Percentiles rank a stretch among this genome's conserved stretches.
phyloP scores from a whole-genome alignment of 106 monocot genomes.

The Dioscorea dumetorum region DNA sequence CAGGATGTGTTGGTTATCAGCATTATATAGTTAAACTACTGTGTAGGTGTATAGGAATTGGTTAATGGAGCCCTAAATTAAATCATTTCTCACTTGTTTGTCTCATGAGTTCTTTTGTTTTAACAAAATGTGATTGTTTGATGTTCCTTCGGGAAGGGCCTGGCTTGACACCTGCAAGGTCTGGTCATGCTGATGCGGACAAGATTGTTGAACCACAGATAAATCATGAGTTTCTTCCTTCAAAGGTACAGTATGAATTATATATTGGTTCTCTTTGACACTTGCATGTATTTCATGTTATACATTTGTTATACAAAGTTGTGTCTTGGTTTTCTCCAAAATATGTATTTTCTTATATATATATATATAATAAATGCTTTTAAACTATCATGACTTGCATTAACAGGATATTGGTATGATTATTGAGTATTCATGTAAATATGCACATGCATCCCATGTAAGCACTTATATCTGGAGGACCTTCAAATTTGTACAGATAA shows the following conservation, averaged over 20 bases:
- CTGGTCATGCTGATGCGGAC: constrained; percentile 29
- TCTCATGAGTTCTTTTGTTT: too few relatives aligned
- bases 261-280: neutral
- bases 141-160: constrained; percentile 13
- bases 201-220: constrained; percentile 14
- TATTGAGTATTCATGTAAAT: too few relatives aligned
- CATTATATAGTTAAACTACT: too few relatives aligned
- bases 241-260: constrained; percentile 39
- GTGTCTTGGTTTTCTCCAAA: neutral
- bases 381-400: too few relatives aligned
- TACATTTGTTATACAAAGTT: neutral
- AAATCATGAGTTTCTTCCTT: constrained; percentile 32
- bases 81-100: too few relatives aligned
- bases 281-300: neutral
- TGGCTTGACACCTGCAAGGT: constrained; percentile 24
- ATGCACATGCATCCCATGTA: too few relatives aligned
- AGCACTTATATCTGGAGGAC: too few relatives aligned
- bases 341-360: neutral
- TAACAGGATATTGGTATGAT: too few relatives aligned
- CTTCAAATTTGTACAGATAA: too few relatives aligned
- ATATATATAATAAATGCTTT: neutral
- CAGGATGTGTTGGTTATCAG: neutral
- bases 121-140: too few relatives aligned
- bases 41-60: too few relatives aligned
- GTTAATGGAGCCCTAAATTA: too few relatives aligned